These are phyloP conservation scores for Termitomyces sp. DNA, from an alignment of 768 basidiomycete genomes.

Conservation along the genomic window DNA sequence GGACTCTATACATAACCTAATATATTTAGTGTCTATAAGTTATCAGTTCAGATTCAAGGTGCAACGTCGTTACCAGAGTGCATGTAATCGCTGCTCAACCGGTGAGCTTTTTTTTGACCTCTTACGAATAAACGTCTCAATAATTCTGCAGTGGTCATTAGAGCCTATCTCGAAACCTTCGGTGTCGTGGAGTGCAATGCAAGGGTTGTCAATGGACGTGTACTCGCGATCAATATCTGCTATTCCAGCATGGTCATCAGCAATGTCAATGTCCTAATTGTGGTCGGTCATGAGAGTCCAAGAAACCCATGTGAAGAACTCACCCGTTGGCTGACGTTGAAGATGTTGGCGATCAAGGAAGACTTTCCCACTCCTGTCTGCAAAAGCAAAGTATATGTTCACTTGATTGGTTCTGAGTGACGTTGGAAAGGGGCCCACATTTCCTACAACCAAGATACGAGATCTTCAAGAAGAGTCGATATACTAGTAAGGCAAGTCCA, in stretches of 20 bases:
- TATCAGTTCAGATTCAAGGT: neutral
- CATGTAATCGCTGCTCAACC: neutral
- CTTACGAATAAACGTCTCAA: neutral
- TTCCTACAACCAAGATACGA: neutral
- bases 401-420: neutral
- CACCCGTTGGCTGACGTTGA: neutral
- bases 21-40: neutral
- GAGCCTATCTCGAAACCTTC: neutral
- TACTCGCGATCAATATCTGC: conserved; percentile 3
- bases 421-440: neutral
- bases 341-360: conserved; percentile 1
- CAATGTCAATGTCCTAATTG: conserved; percentile 1
- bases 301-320: neutral
- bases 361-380: conserved; percentile 6
- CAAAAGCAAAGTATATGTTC: neutral
- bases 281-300: neutral
- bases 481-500: neutral
- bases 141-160: neutral
- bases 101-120: neutral
- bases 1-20: conserved; percentile 1
- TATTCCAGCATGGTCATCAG: neutral
- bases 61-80: neutral
- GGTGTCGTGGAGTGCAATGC: neutral
- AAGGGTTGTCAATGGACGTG: neutral
- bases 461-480: neutral